These are phyloP conservation scores for Cercospora sp. DNA, from an alignment of 2,329 filamentous ascomycete genomes.

Conservation along the genomic window DNA sequence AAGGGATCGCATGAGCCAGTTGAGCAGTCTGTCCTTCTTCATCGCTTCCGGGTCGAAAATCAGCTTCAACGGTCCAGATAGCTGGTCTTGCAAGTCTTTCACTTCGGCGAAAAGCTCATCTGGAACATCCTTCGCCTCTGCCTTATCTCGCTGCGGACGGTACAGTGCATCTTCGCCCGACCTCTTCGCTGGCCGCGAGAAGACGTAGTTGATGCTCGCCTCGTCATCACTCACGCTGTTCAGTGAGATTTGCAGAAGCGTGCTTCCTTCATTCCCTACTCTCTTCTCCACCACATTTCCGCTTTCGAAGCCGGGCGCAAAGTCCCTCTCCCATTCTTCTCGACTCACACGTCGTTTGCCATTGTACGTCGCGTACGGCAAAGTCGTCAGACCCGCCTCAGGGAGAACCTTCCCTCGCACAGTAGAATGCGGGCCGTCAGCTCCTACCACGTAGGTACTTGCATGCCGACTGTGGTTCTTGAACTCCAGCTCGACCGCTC, in stretches of 20 bases:
- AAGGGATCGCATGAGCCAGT: constrained; percentile 47
- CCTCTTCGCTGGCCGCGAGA: constrained; percentile 40
- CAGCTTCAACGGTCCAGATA: constrained; percentile 37
- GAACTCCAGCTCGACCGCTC: constrained; percentile 8
- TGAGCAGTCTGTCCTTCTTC: constrained; percentile 40
- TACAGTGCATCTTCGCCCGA: constrained; percentile 38
- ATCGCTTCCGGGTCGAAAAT: constrained; percentile 40
- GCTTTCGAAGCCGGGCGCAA: constrained; percentile 23
- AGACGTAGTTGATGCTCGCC: constrained; percentile 44
- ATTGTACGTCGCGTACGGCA: constrained; percentile 44
- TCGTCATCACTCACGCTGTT: constrained; percentile 31
- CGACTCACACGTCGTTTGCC: constrained; percentile 34
- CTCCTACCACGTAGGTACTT: constrained; percentile 37
- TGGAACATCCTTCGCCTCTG: constrained; percentile 40
- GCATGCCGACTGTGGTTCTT: constrained; percentile 12
- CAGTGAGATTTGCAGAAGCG: constrained; percentile 40
- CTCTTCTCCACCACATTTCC: constrained; percentile 34
- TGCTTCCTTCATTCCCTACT: constrained; percentile 15
- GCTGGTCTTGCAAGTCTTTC: constrained; percentile 23
- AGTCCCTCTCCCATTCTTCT: constrained; percentile 20
- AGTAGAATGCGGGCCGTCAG: constrained; percentile 44
- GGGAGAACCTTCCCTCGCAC: constrained; percentile 36
- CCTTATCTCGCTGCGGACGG: constrained; percentile 38
- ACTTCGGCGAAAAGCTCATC: constrained; percentile 42
- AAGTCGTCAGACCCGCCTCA: constrained; percentile 33